Base-by-base conservation (phyloP, 495 filamentous ascomycete genomes). In the Immersiella caudata region DNA sequence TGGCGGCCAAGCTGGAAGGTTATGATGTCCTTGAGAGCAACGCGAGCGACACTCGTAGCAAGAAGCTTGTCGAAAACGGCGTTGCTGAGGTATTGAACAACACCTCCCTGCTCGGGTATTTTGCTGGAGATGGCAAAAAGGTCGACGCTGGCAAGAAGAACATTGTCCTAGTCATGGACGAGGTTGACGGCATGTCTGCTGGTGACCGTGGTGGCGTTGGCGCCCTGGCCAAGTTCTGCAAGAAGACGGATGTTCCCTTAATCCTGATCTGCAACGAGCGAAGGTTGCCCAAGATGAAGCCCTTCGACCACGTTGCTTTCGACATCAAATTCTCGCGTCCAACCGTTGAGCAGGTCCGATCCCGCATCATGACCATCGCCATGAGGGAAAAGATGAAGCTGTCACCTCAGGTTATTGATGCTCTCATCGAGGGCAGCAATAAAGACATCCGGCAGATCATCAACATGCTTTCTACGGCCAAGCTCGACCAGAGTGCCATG, bases 251-350 rank as follows among this genome's bases (percentile, higher is more conserved):
- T 69, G 90, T 99, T 29, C 95, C 95, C 0, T 91, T 99, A 70
- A 97, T 99, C 67, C 84, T 97, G 36, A 97, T 99, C 71, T 99
- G 96, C 83, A 99, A 99, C 73, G 95, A 99, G 72, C 89, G 95
- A 68, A 89, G 84, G 66, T 79, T 91, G 60, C 95, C 89, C 40
- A 99, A 99, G 84, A 97, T 99, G 95, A 97, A 93, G 79, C 95
- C 95, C 0, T 98, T 99, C 73, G 93, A 98, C 72, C 80, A 82
- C 68, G 88, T 94, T 64, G 89, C 91, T 21, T 92, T 84, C 73
- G 93, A 97, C 62, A 77, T 99, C 67, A 89, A 89, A 20, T 99
- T 99, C 81, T 85, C 88, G 71, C 90, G 94, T 25, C 95, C 95
- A 24, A 96, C 93, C 1, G 88, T 91, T 11, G 92, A 96, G 55